Percentiles rank a stretch among this genome's conserved stretches.
phyloP scores from a whole-genome alignment of 345 rosid species.

The Arabidopsis thaliana region TAIR10.1 NC_003070.9:27974501-27975000 shows the following conservation, averaged over 20 bases:
- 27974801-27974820: neutral
- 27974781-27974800: neutral
- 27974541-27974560: neutral
- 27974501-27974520: too few species aligned
- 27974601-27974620: neutral
- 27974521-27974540: neutral
- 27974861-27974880: neutral
- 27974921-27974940: neutral
- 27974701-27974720: neutral
- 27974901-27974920: neutral
- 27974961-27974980: conserved; percentile 11
- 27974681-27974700: neutral
- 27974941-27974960: conserved; percentile 1
- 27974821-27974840: neutral
- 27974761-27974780: neutral
- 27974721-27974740: neutral
- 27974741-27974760: too few species aligned
- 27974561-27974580: neutral
- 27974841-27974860: neutral
- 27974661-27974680: too few species aligned
- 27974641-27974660: too few species aligned
- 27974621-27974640: neutral
- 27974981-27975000: conserved; percentile 19
- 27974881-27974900: neutral
- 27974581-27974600: neutral